Percentiles rank a stretch among this genome's conserved stretches.
phyloP scores from a whole-genome alignment of 257 asterid species.

The Jacaranda mimosifolia region DNA sequence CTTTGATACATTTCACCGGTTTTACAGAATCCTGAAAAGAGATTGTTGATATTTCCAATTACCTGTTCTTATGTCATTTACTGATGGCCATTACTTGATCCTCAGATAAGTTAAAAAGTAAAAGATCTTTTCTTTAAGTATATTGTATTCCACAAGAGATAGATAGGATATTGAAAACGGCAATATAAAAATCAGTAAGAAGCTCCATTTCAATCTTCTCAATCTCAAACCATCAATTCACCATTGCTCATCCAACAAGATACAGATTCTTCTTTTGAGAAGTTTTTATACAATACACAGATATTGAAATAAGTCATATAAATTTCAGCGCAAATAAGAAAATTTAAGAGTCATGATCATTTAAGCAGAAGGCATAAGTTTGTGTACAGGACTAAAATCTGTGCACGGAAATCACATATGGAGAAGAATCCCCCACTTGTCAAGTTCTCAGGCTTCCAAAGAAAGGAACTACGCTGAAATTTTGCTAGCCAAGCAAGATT shows the following conservation, averaged over 20 bases:
- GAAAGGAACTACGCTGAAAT: not conserved
- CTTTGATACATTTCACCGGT: no score
- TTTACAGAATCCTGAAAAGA: no score
- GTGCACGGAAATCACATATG: not conserved
- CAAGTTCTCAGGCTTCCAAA: not conserved
- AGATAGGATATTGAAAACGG: no score
- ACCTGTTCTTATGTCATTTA: no score
- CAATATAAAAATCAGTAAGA: not conserved
- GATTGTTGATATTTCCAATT: no score
- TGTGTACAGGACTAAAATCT: not conserved
- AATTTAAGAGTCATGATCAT: not conserved
- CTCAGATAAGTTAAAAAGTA: no score
- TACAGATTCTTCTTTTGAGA: not conserved
- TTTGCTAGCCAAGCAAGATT: no score
- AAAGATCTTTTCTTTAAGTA: no score
- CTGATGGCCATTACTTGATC: no score
- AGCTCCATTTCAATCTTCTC: not conserved
- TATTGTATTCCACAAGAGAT: no score
- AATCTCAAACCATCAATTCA: not conserved
- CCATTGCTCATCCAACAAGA: not conserved
- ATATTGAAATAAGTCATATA: no score
- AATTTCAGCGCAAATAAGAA: not conserved
- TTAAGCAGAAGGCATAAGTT: not conserved
- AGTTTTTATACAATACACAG: not conserved
- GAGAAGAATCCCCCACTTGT: conserved; percentile 20